A percentile compares a stretch with the other conserved stretches of the same genome.
phyloP scores from a whole-genome alignment of 805 yeast genomes.

The Teunomyces gatunensis region DNA sequence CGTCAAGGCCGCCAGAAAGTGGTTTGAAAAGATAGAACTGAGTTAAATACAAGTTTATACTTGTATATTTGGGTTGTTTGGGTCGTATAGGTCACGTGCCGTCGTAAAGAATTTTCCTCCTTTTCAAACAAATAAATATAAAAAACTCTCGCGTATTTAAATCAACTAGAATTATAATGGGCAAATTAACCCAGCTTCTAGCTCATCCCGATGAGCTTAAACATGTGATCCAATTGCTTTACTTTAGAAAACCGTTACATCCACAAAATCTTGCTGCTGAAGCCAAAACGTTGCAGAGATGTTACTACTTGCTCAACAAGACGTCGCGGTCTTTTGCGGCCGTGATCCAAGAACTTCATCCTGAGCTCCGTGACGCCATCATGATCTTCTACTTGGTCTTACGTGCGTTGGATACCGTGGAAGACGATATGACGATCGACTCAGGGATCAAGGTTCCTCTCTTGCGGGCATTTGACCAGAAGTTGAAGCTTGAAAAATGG shows the following conservation, averaged over 20 bases:
- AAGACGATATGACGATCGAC: slow-evolving; percentile 89
- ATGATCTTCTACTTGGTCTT: slow-evolving; percentile 82
- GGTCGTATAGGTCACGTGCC: slow-evolving; percentile 1
- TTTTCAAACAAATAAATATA: not conserved
- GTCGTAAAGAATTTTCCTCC: not conserved
- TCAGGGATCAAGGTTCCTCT: slow-evolving; percentile 71
- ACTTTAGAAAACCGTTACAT: slow-evolving; percentile 51
- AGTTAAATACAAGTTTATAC: slow-evolving; percentile 8
- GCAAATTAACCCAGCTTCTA: slow-evolving; percentile 56
- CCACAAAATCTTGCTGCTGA: slow-evolving; percentile 41
- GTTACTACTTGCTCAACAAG: slow-evolving; percentile 61
- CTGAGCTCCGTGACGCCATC: slow-evolving; percentile 78
- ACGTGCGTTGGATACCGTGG: slow-evolving; percentile 92
- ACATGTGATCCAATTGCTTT: slow-evolving; percentile 60
- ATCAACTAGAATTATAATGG: slow-evolving; percentile 37
- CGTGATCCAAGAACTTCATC: slow-evolving; percentile 86
- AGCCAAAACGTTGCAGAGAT: slow-evolving; percentile 43
- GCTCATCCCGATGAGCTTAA: slow-evolving; percentile 70
- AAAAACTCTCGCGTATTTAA: not conserved
- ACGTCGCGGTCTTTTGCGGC: slow-evolving; percentile 95
- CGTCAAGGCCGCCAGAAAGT: slow-evolving; percentile 53
- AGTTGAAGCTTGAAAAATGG: slow-evolving; percentile 70
- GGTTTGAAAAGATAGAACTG: slow-evolving; percentile 47
- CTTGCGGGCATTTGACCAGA: slow-evolving; percentile 63
- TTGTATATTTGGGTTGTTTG: no score